A percentile compares a stretch with the other conserved stretches of the same genome.
Conservation (phyloP, 108 stramenopile genomes). For the Mayamaea pseudoterrestris region DNA sequence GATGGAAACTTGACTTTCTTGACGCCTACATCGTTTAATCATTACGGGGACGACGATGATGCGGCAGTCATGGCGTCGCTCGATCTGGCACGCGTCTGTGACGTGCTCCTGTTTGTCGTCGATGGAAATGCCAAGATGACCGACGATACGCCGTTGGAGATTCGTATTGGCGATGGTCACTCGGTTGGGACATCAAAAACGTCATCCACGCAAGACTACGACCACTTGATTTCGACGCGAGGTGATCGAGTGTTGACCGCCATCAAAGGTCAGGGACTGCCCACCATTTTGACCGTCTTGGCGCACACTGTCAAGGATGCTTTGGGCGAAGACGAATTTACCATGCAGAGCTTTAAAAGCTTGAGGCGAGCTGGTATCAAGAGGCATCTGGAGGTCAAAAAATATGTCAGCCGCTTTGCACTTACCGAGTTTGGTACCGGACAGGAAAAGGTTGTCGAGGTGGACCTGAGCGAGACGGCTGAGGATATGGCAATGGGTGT, state of each 20-base stretch:
- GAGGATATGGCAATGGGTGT: constrained; percentile 15
- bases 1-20: constrained; percentile 68
- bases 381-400: constrained; percentile 58
- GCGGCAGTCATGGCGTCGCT: constrained; percentile 68
- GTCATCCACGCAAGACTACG: constrained; percentile 39
- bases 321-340: constrained; percentile 39
- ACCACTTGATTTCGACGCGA: constrained; percentile 57
- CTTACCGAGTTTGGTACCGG: constrained; percentile 64
- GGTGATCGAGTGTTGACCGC: constrained; percentile 85
- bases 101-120: constrained; percentile 74
- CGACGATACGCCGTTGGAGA: constrained; percentile 17
- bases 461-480: constrained; percentile 25
- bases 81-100: constrained; percentile 80
- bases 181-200: constrained; percentile 22
- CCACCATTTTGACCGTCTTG: constrained; percentile 76
- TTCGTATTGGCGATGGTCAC: constrained; percentile 31
- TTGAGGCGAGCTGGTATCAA: constrained; percentile 55
- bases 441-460: constrained; percentile 51
- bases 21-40: constrained; percentile 49
- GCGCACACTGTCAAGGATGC: constrained; percentile 36
- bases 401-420: constrained; percentile 59
- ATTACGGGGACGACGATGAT: constrained; percentile 28
- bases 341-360: constrained; percentile 43
- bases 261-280: constrained; percentile 90
- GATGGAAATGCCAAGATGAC: constrained; percentile 48